Evolutionary conservation across 805 yeast genomes (phyloP), one percentile per base, ranked within the genome.

Genomic region (Saturnispora bothae): DNA sequence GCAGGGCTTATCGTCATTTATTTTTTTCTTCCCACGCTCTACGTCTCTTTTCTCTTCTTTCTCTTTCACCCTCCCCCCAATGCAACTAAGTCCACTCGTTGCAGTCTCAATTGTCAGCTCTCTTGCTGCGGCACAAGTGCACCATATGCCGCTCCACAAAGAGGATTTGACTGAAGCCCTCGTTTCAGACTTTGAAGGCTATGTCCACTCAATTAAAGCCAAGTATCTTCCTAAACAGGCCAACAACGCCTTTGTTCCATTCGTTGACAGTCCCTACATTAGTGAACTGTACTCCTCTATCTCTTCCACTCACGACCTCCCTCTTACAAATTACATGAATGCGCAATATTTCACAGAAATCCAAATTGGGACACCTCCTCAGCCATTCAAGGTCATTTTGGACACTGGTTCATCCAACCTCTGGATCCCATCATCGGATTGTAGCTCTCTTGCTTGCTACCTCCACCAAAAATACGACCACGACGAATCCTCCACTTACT

Each of bases 361-460:
- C 51, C 68, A 76, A 41, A 54, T 92, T 42, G 98, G 98, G 50
- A 82, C 95, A 29, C 98, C 98, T 8, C 84, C 83, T 35, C 98
- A 92, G 67, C 59, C 73, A 14, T 92, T 92, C 65, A 89, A 89
- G 69, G 97, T 92, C 36, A 76, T 92, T 46, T 69, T 92, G 54
- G 98, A 92, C 63, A 89, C 98, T 19, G 98, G 98, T 29, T 83
- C 95, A 32, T 83, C 96, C 32, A 92, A 92, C 64, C 69, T 92
- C 65, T 92, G 98, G 98, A 85, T 92, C 46, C 98, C 98, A 39
- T 74, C 94, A 43, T 49, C 69, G 31, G 86, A 83, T 48, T 92
- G 98, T 66, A 68, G 85, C 35, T 85, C 96, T 4, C 75, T 92
- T 63, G 97, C 98, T 36, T 92, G 98, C 66, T 89, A 73, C 71